Percentiles rank a stretch among this genome's conserved stretches.
These are phyloP conservation scores for Sporothrix schenckii DNA, from an alignment of 2,329 filamentous ascomycete species.

Conservation along the genomic window DNA sequence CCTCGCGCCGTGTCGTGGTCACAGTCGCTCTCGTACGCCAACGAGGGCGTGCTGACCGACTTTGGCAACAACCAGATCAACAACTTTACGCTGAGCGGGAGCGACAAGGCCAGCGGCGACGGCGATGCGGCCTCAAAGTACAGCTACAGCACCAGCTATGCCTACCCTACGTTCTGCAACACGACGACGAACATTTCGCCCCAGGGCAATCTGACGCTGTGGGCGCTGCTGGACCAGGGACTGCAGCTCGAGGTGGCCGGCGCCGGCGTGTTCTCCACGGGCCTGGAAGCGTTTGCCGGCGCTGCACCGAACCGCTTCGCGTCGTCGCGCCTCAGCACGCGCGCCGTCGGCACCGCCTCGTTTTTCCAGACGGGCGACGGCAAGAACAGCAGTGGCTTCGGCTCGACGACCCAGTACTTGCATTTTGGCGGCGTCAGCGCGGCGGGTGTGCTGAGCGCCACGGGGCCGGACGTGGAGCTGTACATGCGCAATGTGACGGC, in stretches of 20 bases:
- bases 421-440: constrained; percentile 53
- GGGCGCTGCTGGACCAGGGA: constrained; percentile 49
- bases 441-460: constrained; percentile 36
- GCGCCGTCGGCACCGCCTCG: constrained; percentile 59
- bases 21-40: constrained; percentile 59
- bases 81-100: constrained; percentile 41
- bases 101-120: constrained; percentile 37
- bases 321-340: constrained; percentile 53
- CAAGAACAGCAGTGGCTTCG: constrained; percentile 54
- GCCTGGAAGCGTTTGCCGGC: constrained; percentile 59
- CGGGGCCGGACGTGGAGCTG: constrained; percentile 46
- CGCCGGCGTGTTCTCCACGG: constrained; percentile 57
- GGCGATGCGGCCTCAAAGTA: neutral
- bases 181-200: constrained; percentile 51
- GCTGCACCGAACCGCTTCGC: constrained; percentile 36
- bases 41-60: constrained; percentile 52
- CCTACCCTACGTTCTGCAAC: constrained; percentile 64
- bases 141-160: constrained; percentile 49
- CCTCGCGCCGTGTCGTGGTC: constrained; percentile 53
- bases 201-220: constrained; percentile 52
- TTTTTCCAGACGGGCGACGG: constrained; percentile 55
- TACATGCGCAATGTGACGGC: constrained; percentile 62
- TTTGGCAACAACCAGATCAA: constrained; percentile 50
- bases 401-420: constrained; percentile 61
- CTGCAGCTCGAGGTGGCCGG: constrained; percentile 47